These are phyloP conservation scores for Nakaseomyces sp. DNA, from an alignment of 1,139 yeast species.

Conservation along the genomic window DNA sequence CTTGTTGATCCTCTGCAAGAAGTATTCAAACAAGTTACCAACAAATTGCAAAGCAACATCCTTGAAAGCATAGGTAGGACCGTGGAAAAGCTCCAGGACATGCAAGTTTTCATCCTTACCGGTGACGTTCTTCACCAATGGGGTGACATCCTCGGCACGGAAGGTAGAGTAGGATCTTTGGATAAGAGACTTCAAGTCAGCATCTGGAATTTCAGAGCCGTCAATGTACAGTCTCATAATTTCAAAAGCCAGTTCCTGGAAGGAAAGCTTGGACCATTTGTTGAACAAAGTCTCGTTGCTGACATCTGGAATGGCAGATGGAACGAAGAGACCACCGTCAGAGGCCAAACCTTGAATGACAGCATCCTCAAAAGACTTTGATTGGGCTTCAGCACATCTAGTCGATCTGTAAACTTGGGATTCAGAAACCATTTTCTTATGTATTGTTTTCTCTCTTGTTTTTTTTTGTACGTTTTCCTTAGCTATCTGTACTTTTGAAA, in stretches of 20 bases:
- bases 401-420: slow-evolving; percentile 78
- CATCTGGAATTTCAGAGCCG: slow-evolving; percentile 58
- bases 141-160: slow-evolving; percentile 80
- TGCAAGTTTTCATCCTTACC: slow-evolving; percentile 52
- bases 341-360: slow-evolving; percentile 90
- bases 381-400: slow-evolving; percentile 50
- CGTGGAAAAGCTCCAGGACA: slow-evolving; percentile 89
- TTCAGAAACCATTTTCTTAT: background rate
- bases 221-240: slow-evolving; percentile 74
- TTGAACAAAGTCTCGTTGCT: slow-evolving; percentile 46
- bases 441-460: too few relatives aligned
- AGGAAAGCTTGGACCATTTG: slow-evolving; percentile 65
- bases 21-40: slow-evolving; percentile 91
- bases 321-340: slow-evolving; percentile 93
- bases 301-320: slow-evolving; percentile 67
- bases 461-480: background rate
- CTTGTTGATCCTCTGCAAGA: slow-evolving; percentile 67
- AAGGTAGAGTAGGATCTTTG: slow-evolving; percentile 77
- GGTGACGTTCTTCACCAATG: slow-evolving; percentile 52
- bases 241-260: slow-evolving; percentile 79
- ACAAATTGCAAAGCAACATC: slow-evolving; percentile 97
- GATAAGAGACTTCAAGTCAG: slow-evolving; percentile 56
- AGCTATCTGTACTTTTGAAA: background rate
- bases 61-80: slow-evolving; percentile 97
- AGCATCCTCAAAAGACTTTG: slow-evolving; percentile 78